phyloP scores from a whole-genome alignment of 306 rosid genomes.

The Vigna reflexopilosa region DNA sequence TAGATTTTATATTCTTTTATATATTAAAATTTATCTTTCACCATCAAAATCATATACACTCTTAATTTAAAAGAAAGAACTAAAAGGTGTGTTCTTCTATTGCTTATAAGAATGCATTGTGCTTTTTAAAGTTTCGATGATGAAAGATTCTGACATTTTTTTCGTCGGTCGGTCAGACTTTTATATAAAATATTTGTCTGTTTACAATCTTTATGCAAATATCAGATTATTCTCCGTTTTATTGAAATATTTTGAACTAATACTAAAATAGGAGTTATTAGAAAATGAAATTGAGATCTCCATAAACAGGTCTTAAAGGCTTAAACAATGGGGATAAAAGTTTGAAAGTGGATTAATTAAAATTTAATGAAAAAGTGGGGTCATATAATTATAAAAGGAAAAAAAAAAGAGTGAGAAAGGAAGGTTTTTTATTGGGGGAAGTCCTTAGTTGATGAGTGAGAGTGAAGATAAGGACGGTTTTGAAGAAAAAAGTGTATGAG shows the following conservation, averaged over 20 bases:
- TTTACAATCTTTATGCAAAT: neutral
- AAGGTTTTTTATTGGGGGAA: neutral
- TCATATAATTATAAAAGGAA: neutral
- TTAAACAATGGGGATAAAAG: neutral
- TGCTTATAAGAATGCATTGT: neutral
- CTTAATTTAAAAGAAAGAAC: no score
- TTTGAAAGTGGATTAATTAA: neutral
- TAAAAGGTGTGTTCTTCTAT: no score
- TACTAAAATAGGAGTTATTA: neutral
- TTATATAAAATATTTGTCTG: neutral
- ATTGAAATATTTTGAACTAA: neutral
- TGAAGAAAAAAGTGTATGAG: neutral
- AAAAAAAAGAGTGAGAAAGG: neutral
- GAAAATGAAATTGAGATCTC: neutral
- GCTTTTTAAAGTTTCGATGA: neutral
- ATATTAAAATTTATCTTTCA: no score
- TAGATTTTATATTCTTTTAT: no score
- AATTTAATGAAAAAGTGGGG: conserved; percentile 2
- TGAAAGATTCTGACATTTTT: neutral
- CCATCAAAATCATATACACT: no score
- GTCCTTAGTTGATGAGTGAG: neutral
- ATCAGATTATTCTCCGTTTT: neutral
- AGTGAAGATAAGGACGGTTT: conserved; percentile 24
- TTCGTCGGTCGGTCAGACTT: neutral
- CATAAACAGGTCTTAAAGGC: neutral